A percentile compares a stretch with the other conserved stretches of the same genome.
phyloP scores from a whole-genome alignment of 495 filamentous ascomycete genomes.

The Acidomyces sp. region DNA sequence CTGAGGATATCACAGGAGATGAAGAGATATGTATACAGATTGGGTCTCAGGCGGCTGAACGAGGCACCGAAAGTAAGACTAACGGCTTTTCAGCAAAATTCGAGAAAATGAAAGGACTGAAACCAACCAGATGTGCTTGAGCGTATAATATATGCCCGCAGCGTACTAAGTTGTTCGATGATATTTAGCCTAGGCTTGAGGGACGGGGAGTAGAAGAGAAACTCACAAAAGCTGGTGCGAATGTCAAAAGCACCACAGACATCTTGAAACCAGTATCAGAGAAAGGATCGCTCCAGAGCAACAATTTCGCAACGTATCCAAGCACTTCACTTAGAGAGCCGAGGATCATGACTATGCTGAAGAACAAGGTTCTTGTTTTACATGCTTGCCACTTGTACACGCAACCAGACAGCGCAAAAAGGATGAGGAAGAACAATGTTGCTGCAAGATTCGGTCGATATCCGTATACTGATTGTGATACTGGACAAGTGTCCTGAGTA shows the following conservation, averaged over 20 bases:
- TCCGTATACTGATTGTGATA: constrained; percentile 13
- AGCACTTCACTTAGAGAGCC: constrained; percentile 16
- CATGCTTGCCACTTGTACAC: constrained; percentile 12
- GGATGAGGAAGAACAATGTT: constrained; percentile 18
- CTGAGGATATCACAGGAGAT: constrained; percentile 20
- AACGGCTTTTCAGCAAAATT: not conserved
- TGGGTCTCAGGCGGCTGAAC: constrained; percentile 16
- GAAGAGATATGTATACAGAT: constrained; percentile 20
- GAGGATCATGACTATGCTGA: constrained; percentile 20
- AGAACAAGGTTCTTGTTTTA: constrained; percentile 13
- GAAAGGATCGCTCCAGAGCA: constrained; percentile 18
- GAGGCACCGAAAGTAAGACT: constrained; percentile 13
- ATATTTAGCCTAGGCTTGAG: no score
- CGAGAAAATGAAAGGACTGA: not conserved
- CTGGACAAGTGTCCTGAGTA: constrained; percentile 11
- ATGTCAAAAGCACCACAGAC: constrained; percentile 40
- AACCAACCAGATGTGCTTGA: constrained; percentile 23
- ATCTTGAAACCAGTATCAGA: constrained; percentile 20
- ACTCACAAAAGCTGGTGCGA: constrained; percentile 46
- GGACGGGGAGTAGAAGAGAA: no score
- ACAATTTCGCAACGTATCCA: constrained; percentile 19
- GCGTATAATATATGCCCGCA: constrained; percentile 47
- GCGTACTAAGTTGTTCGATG: no score
- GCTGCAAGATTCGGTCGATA: constrained; percentile 15
- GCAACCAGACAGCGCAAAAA: constrained; percentile 16